Evolutionary conservation across 2,329 filamentous ascomycete genomes (phyloP), one percentile per base, ranked within the genome.

Genomic region (Nemania sp.): DNA sequence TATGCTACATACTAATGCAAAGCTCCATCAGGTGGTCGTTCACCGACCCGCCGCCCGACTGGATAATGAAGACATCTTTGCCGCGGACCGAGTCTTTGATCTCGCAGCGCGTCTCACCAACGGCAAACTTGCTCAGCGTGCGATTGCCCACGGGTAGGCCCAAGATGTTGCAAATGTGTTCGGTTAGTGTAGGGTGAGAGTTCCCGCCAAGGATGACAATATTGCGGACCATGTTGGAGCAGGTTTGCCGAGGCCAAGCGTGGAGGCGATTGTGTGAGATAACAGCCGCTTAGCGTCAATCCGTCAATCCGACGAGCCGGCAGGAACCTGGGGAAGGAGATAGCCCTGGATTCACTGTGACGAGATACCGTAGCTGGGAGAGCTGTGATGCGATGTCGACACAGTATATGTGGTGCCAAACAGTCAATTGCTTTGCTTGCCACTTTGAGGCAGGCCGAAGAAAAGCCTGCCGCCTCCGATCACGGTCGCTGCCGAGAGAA

Each of bases 61-160:
- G 93, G 67, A 99, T 91, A 70, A 97, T 97, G 77, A 95, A 99
- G 71, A 97, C 94, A 84, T 99, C 94, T 73, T 99, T 99, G 65
- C 90, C 94, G 65, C 94, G 89, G 46, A 99, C 94, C 12, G 91
- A 96, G 74, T 99, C 94, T 72, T 92, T 83, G 68, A 99, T 96
- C 74, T 97, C 94, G 60, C 96, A 93, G 50, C 93, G 86, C 63
- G 90, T 96, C 77, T 97, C 94, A 63, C 94, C 94, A 47, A 94
- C 91, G 26, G 91, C 90, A 77, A 99, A 99, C 76, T 97, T 97
- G 69, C 80, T 83, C 44, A 97, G 84, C 57, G 92, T 85, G 64
- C 93, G 88, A 68, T 91, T 87, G 64, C 91, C 90, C 17, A 84
- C 80, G n/a, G 91, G 87, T 49, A 99, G 86, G 64, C 92, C 90